Percentiles rank a stretch among this genome's conserved stretches.
Conservation (phyloP, 352 stramenopile species). For the Pythium utonaiense region DNA sequence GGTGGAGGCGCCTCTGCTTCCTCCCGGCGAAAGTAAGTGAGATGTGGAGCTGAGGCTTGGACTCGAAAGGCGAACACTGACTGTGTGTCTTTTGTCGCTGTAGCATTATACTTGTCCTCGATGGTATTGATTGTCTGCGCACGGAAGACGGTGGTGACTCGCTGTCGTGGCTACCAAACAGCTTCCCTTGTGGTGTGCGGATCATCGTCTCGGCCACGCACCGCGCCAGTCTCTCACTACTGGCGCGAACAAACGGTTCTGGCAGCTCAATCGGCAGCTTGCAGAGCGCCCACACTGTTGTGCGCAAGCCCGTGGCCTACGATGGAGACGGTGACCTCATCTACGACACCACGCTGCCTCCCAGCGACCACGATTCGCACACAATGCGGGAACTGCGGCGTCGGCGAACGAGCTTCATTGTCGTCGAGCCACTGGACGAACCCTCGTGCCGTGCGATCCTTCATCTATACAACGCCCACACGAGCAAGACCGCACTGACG, state of each 20-base stretch:
- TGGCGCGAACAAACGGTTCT: constrained; percentile 19
- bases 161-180: constrained; percentile 78
- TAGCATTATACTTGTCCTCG: constrained; percentile 77
- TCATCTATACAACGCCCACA: constrained; percentile 8
- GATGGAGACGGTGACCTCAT: constrained; percentile 70
- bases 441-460: constrained; percentile 57
- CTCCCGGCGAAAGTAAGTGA: constrained; percentile 26
- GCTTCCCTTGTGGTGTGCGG: constrained; percentile 58
- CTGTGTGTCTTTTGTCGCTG: too few species aligned
- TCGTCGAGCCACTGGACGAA: constrained; percentile 67
- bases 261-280: constrained; percentile 14
- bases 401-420: constrained; percentile 56
- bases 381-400: constrained; percentile 71
- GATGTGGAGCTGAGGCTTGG: neutral
- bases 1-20: constrained; percentile 22
- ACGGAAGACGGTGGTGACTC: constrained; percentile 82
- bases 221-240: neutral
- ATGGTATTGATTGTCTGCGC: constrained; percentile 77
- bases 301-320: constrained; percentile 50
- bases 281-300: constrained; percentile 35
- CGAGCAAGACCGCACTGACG: constrained; percentile 16
- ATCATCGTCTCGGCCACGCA: constrained; percentile 74
- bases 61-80: neutral
- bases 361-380: constrained; percentile 49
- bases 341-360: constrained; percentile 49